These are phyloP conservation scores for Stentor coeruleus DNA, from an alignment of 73 alveolate species.

Conservation along the genomic window DNA sequence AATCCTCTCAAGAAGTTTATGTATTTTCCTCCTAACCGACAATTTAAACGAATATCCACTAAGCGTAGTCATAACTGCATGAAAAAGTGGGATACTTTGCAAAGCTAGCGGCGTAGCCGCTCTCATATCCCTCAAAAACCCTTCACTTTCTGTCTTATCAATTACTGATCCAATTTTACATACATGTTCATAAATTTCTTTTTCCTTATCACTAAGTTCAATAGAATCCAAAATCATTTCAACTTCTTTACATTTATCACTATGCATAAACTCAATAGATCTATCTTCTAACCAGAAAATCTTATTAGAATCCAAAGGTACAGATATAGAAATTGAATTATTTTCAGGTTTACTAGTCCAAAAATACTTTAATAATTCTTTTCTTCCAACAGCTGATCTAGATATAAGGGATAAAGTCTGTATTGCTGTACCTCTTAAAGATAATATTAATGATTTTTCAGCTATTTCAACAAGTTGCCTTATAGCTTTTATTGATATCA, in stretches of 20 bases:
- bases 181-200: slow-evolving; percentile 1
- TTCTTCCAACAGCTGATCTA: slow-evolving; percentile 11
- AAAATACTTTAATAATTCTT: not conserved
- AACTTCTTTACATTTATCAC: not conserved
- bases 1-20: slow-evolving; percentile 14
- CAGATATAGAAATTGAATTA: not conserved
- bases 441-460: not conserved
- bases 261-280: not conserved
- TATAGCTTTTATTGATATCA: not conserved
- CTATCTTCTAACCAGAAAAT: not conserved
- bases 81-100: slow-evolving; percentile 11
- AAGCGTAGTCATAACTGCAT: not conserved
- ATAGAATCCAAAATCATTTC: not conserved
- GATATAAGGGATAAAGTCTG: slow-evolving; percentile 3
- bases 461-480: not conserved
- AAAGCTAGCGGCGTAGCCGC: not conserved
- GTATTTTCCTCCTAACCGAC: not conserved
- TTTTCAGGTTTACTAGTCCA: slow-evolving; percentile 4
- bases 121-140: not conserved
- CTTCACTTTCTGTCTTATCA: slow-evolving; percentile 11
- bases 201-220: slow-evolving; percentile 19
- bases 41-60: slow-evolving; percentile 8
- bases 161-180: not conserved
- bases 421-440: slow-evolving; percentile 27
- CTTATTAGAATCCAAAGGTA: not conserved